A percentile compares a stretch with the other conserved stretches of the same genome.
These are phyloP conservation scores for Bassia scoparia DNA, from an alignment of 148 eudicot species.

Conservation along the genomic window DNA sequence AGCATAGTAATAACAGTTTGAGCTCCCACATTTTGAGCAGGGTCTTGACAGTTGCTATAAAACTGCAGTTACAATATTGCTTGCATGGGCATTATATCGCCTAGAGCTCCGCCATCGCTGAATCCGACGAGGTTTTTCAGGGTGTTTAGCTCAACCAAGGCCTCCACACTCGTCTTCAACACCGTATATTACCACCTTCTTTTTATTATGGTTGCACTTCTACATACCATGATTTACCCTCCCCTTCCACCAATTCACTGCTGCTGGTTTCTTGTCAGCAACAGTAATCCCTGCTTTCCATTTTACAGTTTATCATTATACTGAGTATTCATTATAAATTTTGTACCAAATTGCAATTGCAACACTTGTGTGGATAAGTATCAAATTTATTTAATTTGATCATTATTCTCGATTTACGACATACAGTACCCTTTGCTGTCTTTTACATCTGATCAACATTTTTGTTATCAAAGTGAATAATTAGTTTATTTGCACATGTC, in stretches of 20 bases:
- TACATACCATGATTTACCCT: conserved; percentile 60
- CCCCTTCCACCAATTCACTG: conserved; percentile 63
- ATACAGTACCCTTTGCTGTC: no score
- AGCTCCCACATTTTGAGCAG: conserved; percentile 61
- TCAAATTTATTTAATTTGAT: no score
- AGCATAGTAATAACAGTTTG: conserved; percentile 67
- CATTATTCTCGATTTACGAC: no score
- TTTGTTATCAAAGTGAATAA: no score
- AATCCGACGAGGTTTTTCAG: conserved; percentile 58
- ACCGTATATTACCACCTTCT: conserved; percentile 49
- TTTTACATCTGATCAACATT: no score
- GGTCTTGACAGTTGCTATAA: conserved; percentile 63
- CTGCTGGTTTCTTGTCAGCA: conserved; percentile 65
- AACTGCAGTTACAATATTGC: conserved; percentile 56
- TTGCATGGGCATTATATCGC: conserved; percentile 69
- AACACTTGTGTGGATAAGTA: no score
- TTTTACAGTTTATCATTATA: background rate
- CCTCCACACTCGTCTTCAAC: conserved; percentile 39
- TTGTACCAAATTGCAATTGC: no score
- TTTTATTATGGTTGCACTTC: conserved; percentile 51
- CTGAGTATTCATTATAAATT: no score
- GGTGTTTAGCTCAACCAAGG: conserved; percentile 59
- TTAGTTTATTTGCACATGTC: no score
- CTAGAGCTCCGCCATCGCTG: conserved; percentile 59
- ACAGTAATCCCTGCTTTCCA: conserved; percentile 47